These are phyloP conservation scores for Thraustotheca clavata DNA, from an alignment of 352 stramenopile species.

Conservation along the genomic window DNA sequence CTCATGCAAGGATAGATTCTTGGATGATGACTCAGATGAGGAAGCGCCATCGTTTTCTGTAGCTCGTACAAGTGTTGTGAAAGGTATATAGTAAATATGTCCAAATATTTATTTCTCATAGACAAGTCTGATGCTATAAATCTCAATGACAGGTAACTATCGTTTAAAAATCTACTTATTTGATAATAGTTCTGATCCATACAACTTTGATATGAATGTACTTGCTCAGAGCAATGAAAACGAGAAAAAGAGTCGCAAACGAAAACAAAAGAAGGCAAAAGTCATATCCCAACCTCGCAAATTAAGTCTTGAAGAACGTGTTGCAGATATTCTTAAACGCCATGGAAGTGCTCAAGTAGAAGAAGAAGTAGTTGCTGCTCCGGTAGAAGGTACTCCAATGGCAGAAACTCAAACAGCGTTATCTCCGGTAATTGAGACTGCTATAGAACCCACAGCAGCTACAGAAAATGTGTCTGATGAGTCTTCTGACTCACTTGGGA, in stretches of 20 bases:
- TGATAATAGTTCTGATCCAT: slow-evolving; percentile 45
- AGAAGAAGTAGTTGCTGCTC: no score
- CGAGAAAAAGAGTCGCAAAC: slow-evolving; percentile 10
- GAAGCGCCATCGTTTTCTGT: slow-evolving; percentile 8
- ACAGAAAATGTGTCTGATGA: slow-evolving; percentile 20
- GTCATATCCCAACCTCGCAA: slow-evolving; percentile 23
- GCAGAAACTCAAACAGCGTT: slow-evolving; percentile 5
- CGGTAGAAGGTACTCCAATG: slow-evolving; percentile 10
- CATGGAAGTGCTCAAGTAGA: slow-evolving; percentile 58
- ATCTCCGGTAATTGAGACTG: not conserved
- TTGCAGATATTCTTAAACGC: slow-evolving; percentile 67
- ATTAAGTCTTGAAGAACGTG: slow-evolving; percentile 58
- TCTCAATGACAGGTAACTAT: not conserved
- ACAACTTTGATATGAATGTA: slow-evolving; percentile 56
- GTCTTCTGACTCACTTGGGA: slow-evolving; percentile 61
- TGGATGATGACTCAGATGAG: slow-evolving; percentile 17
- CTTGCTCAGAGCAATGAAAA: slow-evolving; percentile 28
- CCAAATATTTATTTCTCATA: not conserved
- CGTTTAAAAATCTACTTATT: not conserved
- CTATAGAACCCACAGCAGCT: not conserved
- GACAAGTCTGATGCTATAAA: no score
- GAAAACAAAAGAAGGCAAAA: slow-evolving; percentile 27
- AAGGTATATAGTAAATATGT: not conserved
- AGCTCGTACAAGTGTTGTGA: not conserved
- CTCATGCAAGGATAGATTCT: not conserved